Conservation (phyloP, 108 stramenopile species). For the Cyclostephanos tholiformis region DNA sequence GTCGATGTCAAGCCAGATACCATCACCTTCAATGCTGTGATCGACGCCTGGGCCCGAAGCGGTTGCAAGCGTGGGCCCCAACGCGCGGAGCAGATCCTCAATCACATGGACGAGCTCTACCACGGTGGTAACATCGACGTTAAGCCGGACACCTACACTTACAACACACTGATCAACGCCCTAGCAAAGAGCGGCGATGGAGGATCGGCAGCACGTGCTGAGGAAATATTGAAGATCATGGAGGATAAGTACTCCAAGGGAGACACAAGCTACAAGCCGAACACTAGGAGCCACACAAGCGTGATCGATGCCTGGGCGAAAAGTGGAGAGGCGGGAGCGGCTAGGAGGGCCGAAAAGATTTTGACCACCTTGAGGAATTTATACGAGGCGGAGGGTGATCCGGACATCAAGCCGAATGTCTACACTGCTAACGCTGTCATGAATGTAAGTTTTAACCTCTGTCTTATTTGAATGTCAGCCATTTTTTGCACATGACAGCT, state of each 20-base stretch:
- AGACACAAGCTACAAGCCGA: conserved; percentile 57
- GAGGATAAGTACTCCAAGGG: conserved; percentile 47
- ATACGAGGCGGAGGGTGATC: conserved; percentile 47
- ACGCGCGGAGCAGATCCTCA: conserved; percentile 84
- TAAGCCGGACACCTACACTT: conserved; percentile 85
- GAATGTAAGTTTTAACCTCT: conserved; percentile 36
- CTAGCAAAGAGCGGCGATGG: conserved; percentile 59
- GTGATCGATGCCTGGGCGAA: conserved; percentile 73
- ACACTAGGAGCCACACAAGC: conserved; percentile 52
- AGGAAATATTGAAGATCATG: conserved; percentile 58
- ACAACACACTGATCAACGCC: conserved; percentile 78
- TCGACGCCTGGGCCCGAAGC: conserved; percentile 84
- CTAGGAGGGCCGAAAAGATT: conserved; percentile 62
- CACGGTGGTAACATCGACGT: conserved; percentile 77
- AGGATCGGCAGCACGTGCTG: conserved; percentile 55
- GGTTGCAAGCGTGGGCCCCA: conserved; percentile 79
- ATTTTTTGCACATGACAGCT: background rate
- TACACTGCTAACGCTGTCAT: conserved; percentile 63
- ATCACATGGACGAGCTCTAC: conserved; percentile 89
- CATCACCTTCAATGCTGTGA: conserved; percentile 83
- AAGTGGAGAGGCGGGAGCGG: conserved; percentile 56
- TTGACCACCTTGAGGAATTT: conserved; percentile 47
- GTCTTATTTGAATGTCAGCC: background rate
- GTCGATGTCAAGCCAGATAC: conserved; percentile 83
- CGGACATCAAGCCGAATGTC: conserved; percentile 57